A percentile compares a stretch with the other conserved stretches of the same genome.
Evolutionary conservation across 306 rosid species (phyloP).

Genomic region (Dalbergia oliveri): DNA sequence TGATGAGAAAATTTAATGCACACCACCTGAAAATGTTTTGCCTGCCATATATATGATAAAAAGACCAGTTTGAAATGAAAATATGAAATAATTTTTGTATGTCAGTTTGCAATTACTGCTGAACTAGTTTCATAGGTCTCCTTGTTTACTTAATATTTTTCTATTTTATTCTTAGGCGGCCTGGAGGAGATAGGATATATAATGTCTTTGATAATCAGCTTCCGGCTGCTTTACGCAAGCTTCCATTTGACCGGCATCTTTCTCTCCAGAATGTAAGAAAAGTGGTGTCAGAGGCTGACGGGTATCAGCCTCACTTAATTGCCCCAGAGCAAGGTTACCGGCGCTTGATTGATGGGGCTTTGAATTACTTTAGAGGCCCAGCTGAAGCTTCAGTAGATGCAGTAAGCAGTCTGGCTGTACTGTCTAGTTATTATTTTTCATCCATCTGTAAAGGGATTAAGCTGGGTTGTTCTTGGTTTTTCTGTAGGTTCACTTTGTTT

Average conservation of each 20-base stretch:
- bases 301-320: constrained; percentile 98
- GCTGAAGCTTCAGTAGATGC: constrained; percentile 99
- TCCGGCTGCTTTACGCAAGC: constrained; percentile 97
- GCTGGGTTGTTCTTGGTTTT: constrained; percentile 37
- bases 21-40: constrained; percentile 20
- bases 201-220: constrained; percentile 79
- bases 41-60: constrained; percentile 3
- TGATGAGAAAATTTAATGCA: constrained; percentile 14
- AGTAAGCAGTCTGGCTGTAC: constrained; percentile 55
- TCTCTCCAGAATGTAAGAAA: constrained; percentile 86
- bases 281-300: constrained; percentile 95
- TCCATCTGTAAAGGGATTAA: neutral
- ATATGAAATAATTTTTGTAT: neutral
- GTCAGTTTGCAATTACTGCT: constrained; percentile 3
- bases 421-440: constrained; percentile 8
- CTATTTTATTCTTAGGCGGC: constrained; percentile 62
- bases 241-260: constrained; percentile 94
- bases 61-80: constrained; percentile 16
- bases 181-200: constrained; percentile 89
- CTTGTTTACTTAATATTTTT: neutral
- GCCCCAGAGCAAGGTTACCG: constrained; percentile 99
- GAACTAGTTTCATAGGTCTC: constrained; percentile 19
- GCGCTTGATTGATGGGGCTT: constrained; percentile 86
- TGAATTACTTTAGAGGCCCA: constrained; percentile 89
- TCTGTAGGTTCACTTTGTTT: constrained; percentile 86